These are phyloP conservation scores for Scortechinia acanthostroma DNA, from an alignment of 2,329 filamentous ascomycete species.

Conservation along the genomic window DNA sequence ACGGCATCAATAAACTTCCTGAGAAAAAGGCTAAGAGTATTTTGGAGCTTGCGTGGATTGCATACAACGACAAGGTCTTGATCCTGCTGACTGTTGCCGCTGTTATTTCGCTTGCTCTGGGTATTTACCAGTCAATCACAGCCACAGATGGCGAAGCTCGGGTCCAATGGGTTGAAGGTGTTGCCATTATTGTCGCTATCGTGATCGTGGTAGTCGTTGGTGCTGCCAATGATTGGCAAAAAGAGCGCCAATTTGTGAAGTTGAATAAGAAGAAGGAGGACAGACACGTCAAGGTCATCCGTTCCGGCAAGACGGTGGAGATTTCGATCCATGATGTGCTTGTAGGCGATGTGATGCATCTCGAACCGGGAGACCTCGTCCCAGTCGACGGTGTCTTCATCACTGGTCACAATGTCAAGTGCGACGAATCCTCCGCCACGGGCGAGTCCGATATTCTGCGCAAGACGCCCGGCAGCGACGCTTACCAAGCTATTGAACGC, in stretches of 20 bases:
- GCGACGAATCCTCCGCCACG: conserved; percentile 70
- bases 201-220: conserved; percentile 70
- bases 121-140: conserved; percentile 66
- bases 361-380: conserved; percentile 69
- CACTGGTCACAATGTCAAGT: conserved; percentile 57
- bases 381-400: conserved; percentile 69
- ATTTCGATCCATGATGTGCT: conserved; percentile 66
- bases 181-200: conserved; percentile 73
- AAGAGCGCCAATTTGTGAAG: conserved; percentile 74
- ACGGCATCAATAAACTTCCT: conserved; percentile 61
- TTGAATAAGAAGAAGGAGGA: conserved; percentile 76
- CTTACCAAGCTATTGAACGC: conserved; percentile 50
- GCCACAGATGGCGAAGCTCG: conserved; percentile 28
- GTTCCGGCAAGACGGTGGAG: conserved; percentile 66
- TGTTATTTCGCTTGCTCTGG: conserved; percentile 66
- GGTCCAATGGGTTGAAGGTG: conserved; percentile 75
- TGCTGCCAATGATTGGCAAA: conserved; percentile 76
- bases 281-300: conserved; percentile 65
- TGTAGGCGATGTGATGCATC: conserved; percentile 67
- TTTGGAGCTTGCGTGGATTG: conserved; percentile 68
- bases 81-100: conserved; percentile 67
- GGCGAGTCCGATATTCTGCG: conserved; percentile 70
- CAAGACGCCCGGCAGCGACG: conserved; percentile 59
- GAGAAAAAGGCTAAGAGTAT: conserved; percentile 66
- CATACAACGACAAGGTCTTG: conserved; percentile 75